These are phyloP conservation scores for Gossypioides kirkii DNA, from an alignment of 345 rosid genomes.

Conservation along the genomic window DNA sequence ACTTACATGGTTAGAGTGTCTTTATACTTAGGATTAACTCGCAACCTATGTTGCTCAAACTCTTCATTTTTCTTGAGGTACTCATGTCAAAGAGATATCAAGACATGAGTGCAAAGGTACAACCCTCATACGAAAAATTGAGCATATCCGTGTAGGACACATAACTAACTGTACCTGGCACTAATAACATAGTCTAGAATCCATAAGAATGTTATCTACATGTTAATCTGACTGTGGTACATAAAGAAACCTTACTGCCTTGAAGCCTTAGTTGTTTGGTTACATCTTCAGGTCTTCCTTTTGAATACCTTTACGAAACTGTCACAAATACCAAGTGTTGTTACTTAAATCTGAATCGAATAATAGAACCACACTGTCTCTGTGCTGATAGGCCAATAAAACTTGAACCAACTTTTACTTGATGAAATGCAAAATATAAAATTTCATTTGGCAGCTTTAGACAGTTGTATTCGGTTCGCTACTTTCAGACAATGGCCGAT, in stretches of 20 bases:
- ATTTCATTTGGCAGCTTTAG: neutral
- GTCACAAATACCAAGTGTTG: neutral
- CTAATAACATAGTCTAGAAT: neutral
- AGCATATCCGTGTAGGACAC: too few species aligned
- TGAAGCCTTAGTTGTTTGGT: slow-evolving; percentile 1
- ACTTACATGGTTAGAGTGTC: neutral
- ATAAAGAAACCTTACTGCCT: neutral
- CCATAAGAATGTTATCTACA: neutral
- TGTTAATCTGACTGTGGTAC: neutral
- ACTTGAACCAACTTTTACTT: neutral
- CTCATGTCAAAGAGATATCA: neutral
- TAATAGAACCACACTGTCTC: neutral
- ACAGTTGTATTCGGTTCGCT: neutral
- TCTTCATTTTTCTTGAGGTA: neutral
- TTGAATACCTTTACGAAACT: neutral
- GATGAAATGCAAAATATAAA: neutral
- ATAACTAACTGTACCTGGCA: too few species aligned
- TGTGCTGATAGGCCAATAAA: neutral
- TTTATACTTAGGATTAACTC: neutral
- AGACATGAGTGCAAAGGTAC: too few species aligned
- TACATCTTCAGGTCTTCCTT: neutral
- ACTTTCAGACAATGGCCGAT: neutral
- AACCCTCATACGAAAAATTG: too few species aligned
- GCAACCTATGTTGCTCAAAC: neutral
- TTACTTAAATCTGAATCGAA: neutral